These are phyloP conservation scores for Rhodomyrtus psidioides DNA, from an alignment of 441 rosid species.

Conservation along the genomic window DNA sequence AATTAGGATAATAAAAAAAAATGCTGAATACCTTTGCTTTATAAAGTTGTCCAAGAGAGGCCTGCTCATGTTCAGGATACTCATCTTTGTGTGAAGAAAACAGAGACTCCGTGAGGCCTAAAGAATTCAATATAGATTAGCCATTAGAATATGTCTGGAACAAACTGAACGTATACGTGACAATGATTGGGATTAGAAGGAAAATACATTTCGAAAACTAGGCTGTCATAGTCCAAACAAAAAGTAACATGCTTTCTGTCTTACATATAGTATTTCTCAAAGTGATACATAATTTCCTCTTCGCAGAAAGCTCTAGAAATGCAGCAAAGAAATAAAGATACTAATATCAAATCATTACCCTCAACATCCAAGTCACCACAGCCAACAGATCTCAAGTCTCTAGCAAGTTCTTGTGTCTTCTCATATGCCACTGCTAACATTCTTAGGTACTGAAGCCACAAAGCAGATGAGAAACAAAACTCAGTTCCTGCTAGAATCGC, in stretches of 20 bases:
- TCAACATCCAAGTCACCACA: conserved; percentile 98
- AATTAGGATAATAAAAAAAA: conserved; percentile 5
- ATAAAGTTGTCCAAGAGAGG: conserved; percentile 91
- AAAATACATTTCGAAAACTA: background rate
- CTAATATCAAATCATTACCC: conserved; percentile 36
- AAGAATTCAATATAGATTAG: conserved; percentile 1
- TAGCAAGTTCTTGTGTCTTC: conserved; percentile 97
- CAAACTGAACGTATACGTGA: background rate
- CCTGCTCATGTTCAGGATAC: conserved; percentile 90
- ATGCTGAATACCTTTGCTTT: conserved; percentile 60
- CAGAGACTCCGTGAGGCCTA: conserved; percentile 95
- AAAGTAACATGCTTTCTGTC: background rate
- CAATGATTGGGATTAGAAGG: background rate
- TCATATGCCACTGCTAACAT: conserved; percentile 98
- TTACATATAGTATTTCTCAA: background rate
- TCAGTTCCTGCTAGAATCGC: conserved; percentile 3
- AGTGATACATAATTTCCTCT: background rate
- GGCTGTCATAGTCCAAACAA: background rate
- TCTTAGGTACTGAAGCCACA: conserved; percentile 83
- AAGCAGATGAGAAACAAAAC: conserved; percentile 20
- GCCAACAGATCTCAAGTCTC: conserved; percentile 90
- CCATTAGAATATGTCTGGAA: background rate
- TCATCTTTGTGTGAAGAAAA: conserved; percentile 97
- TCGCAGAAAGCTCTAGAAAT: background rate
- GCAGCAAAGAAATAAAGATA: background rate